Evolutionary conservation across 306 rosid genomes (phyloP).

Genomic region (Cicer chorassanicum): DNA sequence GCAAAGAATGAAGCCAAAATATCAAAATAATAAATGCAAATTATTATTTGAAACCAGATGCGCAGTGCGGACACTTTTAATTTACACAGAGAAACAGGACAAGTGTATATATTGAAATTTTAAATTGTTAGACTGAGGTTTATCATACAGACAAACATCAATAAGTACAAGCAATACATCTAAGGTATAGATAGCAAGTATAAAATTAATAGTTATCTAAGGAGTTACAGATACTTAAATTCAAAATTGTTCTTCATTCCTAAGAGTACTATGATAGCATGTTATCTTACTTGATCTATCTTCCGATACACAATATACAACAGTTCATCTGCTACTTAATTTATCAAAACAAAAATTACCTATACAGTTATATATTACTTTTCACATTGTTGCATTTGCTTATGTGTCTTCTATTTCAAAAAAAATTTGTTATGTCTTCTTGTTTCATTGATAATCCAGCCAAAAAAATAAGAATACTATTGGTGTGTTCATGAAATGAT

Average conservation of each 20-base stretch:
- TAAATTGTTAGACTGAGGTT: neutral
- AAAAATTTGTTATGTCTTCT: neutral
- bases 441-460: conserved; percentile 18
- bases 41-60: conserved; percentile 22
- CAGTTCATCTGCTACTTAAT: conserved; percentile 14
- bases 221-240: conserved; percentile 25
- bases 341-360: conserved; percentile 23
- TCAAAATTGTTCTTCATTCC: neutral
- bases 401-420: neutral
- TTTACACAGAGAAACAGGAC: conserved; percentile 1
- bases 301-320: neutral
- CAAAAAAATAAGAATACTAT: conserved; percentile 15
- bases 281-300: neutral
- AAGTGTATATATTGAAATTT: conserved; percentile 7
- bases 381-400: conserved; percentile 16
- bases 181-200: conserved; percentile 11
- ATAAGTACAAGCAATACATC: conserved; percentile 19
- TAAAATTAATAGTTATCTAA: conserved; percentile 15
- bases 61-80: neutral
- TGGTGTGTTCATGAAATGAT: conserved; percentile 5
- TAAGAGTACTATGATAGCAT: neutral
- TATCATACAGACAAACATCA: conserved; percentile 19
- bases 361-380: neutral
- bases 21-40: conserved; percentile 23
- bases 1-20: conserved; percentile 43